A percentile compares a stretch with the other conserved stretches of the same genome.
These are phyloP conservation scores for Populus davidiana DNA, from an alignment of 345 rosid genomes.

Conservation along the genomic window DNA sequence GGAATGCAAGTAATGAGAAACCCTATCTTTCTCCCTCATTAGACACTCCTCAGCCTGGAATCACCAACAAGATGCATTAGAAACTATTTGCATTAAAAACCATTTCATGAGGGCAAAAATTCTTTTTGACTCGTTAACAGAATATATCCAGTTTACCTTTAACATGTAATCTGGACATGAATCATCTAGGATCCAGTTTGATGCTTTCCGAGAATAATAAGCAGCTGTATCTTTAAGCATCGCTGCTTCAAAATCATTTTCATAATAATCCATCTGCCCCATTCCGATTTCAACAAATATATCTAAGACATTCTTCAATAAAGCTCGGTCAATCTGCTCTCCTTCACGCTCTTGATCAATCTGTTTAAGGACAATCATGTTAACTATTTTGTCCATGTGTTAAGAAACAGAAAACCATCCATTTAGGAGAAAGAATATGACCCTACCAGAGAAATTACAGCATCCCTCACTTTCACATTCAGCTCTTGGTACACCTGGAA, in stretches of 20 bases:
- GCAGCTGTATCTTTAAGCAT: slow-evolving; percentile 35
- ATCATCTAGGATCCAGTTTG: slow-evolving; percentile 40
- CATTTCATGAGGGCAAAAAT: not conserved
- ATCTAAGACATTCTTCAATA: slow-evolving; percentile 43
- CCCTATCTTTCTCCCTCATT: slow-evolving; percentile 42
- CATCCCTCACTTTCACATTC: slow-evolving; percentile 32
- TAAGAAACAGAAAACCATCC: not conserved
- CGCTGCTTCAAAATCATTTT: slow-evolving; percentile 36
- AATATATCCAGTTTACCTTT: slow-evolving; percentile 22
- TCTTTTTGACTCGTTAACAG: not conserved
- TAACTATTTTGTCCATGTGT: not conserved
- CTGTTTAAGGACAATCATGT: slow-evolving; percentile 8
- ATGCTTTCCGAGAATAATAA: slow-evolving; percentile 45
- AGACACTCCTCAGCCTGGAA: slow-evolving; percentile 39
- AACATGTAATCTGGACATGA: slow-evolving; percentile 46
- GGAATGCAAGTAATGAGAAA: slow-evolving; percentile 35
- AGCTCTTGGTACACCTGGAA: slow-evolving; percentile 36
- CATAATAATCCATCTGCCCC: slow-evolving; percentile 28
- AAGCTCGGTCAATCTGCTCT: slow-evolving; percentile 40
- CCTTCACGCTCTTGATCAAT: slow-evolving; percentile 49
- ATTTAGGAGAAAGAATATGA: not conserved
- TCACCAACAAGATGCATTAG: not conserved
- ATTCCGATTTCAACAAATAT: slow-evolving; percentile 36
- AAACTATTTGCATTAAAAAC: not conserved
- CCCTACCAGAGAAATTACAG: slow-evolving; percentile 35